Conservation (phyloP, 2,329 filamentous ascomycete genomes). For the Penicillium sp. region DNA sequence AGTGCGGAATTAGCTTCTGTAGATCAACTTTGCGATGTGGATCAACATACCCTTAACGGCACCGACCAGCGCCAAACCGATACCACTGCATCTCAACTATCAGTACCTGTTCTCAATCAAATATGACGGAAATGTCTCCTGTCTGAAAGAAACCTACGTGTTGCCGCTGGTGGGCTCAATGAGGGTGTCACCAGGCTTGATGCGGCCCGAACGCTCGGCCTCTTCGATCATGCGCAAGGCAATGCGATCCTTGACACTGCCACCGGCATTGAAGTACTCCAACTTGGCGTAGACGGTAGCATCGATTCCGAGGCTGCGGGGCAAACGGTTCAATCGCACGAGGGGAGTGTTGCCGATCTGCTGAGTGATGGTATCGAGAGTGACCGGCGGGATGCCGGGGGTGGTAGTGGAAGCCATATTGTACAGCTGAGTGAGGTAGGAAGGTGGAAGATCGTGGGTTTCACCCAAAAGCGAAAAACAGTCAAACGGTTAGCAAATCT, state of each 20-base stretch:
- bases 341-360: constrained; percentile 97
- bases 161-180: constrained; percentile 99
- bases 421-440: constrained; percentile 2
- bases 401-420: constrained; percentile 52
- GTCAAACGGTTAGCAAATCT: background rate
- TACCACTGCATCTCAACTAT: constrained; percentile 59
- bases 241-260: constrained; percentile 93
- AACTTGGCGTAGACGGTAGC: constrained; percentile 88
- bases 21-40: background rate
- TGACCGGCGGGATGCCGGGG: constrained; percentile 56
- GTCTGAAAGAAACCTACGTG: constrained; percentile 55
- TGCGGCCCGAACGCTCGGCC: constrained; percentile 85
- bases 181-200: constrained; percentile 94
- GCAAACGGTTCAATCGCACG: constrained; percentile 88
- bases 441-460: background rate
- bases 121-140: too few species aligned
- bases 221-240: constrained; percentile 97
- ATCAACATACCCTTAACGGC: constrained; percentile 74
- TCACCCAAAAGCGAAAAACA: background rate
- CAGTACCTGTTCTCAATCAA: background rate
- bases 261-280: constrained; percentile 91
- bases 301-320: constrained; percentile 85
- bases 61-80: constrained; percentile 88
- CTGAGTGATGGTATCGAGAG: constrained; percentile 71
- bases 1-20: background rate